phyloP scores from a whole-genome alignment of 345 rosid genomes.

The Arabidopsis arenosa region DNA sequence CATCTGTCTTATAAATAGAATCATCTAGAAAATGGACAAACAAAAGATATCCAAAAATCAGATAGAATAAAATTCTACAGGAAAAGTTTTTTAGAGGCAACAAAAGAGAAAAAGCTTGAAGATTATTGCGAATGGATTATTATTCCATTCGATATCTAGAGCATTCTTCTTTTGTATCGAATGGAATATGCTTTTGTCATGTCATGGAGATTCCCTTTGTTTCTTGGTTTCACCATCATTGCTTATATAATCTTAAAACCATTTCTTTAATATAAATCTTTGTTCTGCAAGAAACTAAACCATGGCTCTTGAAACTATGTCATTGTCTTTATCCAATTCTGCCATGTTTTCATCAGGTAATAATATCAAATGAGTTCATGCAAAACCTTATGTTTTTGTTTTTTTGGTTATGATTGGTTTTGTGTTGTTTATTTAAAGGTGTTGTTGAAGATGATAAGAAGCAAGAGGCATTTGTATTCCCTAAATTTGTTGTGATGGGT shows the following conservation, averaged over 20 bases:
- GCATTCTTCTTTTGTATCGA: slow-evolving; percentile 38
- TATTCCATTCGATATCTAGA: slow-evolving; percentile 43
- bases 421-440: slow-evolving; percentile 16
- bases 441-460: slow-evolving; percentile 43
- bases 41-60: neutral
- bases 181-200: slow-evolving; percentile 33
- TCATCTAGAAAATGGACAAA: slow-evolving; percentile 28
- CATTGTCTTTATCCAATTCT: slow-evolving; percentile 37
- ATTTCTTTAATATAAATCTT: slow-evolving; percentile 13
- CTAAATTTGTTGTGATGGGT: slow-evolving; percentile 65
- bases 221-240: slow-evolving; percentile 4
- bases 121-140: slow-evolving; percentile 35
- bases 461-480: slow-evolving; percentile 35
- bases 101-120: neutral
- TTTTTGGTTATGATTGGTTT: neutral
- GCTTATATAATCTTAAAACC: slow-evolving; percentile 1
- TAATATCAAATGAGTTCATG: neutral
- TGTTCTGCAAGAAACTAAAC: slow-evolving; percentile 10
- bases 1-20: slow-evolving; percentile 31
- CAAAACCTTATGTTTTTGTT: neutral
- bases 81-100: neutral
- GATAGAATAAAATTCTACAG: neutral
- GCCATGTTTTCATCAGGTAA: slow-evolving; percentile 43
- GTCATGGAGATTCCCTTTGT: slow-evolving; percentile 24
- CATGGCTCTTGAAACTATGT: slow-evolving; percentile 57